Base-by-base conservation (phyloP, 2,329 filamentous ascomycete genomes). In the Fusarium scirpi region DNA sequence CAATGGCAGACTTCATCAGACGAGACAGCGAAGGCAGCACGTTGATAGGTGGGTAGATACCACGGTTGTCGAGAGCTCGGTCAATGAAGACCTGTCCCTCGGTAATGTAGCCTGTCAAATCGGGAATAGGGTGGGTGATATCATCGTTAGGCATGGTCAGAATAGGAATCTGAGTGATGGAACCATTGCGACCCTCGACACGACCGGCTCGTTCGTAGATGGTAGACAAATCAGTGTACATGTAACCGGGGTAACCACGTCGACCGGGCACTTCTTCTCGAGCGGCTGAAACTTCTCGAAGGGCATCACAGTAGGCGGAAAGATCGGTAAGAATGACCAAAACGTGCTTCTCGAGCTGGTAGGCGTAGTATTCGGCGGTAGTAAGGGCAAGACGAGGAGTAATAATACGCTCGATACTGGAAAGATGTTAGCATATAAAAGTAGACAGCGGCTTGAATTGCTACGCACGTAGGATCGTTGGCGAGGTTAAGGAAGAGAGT, bases 141-240 rank as follows among this genome's bases (percentile, higher is more conserved):
- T 99, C 95, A 80, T 99, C 95, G 89, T 99, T 99, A 78, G 96
- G 96, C 96, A 99, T 99, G 75, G 96, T 98, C 84, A 99, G 83
- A 80, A 99, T 99, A 65, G 96, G 96, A 77, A 99, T 98, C 85
- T 99, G 96, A 22, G 97, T 99, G 77, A 99, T 99, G 77, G 96
- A 99, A 66, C 97, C 96, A 78, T 98, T 98, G 76, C 97, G 93
- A 76, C 97, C 97, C 78, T 94, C 87, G 53, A 99, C 96, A 92
- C 96, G 96, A 79, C 96, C 96, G 76, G 96, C 96, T 85, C 96
- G 94, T 85, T 99, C 96, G 87, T 99, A 99, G 78, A 99, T 98
- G 79, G 96, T 99, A 65, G 96, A 98, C 90, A 99, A 92, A 90
- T 99, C 97, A 75, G 96, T 99, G 87, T 99, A 99, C 96, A 99